These are phyloP conservation scores for Bruguiera parviflora DNA, from an alignment of 345 rosid species.

Conservation along the genomic window DNA sequence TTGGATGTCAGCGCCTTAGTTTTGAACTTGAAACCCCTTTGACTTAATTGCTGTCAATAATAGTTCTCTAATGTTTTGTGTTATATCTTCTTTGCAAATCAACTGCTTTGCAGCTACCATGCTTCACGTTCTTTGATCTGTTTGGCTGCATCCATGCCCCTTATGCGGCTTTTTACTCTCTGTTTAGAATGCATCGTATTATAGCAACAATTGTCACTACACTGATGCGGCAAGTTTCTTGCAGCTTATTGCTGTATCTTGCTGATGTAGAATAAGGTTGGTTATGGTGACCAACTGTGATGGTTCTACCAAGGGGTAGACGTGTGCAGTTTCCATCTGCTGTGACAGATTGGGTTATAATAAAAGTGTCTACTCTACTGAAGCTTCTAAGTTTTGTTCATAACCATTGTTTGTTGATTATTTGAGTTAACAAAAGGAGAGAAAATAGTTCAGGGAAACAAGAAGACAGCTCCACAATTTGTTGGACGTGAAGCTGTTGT, in stretches of 20 bases:
- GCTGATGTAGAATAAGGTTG: constrained; percentile 57
- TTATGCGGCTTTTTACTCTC: background rate
- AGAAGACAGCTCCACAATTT: constrained; percentile 83
- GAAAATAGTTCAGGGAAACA: constrained; percentile 71
- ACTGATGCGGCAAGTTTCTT: background rate
- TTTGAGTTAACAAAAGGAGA: constrained; percentile 14
- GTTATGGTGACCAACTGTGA: constrained; percentile 40
- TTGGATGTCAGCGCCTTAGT: background rate
- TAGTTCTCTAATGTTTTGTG: background rate
- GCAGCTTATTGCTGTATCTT: background rate
- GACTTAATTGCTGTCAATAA: background rate
- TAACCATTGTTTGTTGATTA: constrained; percentile 6
- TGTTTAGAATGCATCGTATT: background rate
- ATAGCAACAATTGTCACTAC: background rate
- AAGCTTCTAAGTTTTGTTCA: constrained; percentile 4
- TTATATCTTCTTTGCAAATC: background rate
- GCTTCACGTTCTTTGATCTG: background rate
- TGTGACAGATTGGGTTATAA: constrained; percentile 76
- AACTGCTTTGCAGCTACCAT: background rate
- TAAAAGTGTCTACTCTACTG: constrained; percentile 54
- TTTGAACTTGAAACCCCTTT: background rate
- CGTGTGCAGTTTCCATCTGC: constrained; percentile 85
- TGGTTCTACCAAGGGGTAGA: constrained; percentile 57
- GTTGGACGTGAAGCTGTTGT: constrained; percentile 90
- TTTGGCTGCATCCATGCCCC: background rate